Base-by-base conservation (phyloP, 1,139 yeast species). In the Kodamaea arcana region DNA sequence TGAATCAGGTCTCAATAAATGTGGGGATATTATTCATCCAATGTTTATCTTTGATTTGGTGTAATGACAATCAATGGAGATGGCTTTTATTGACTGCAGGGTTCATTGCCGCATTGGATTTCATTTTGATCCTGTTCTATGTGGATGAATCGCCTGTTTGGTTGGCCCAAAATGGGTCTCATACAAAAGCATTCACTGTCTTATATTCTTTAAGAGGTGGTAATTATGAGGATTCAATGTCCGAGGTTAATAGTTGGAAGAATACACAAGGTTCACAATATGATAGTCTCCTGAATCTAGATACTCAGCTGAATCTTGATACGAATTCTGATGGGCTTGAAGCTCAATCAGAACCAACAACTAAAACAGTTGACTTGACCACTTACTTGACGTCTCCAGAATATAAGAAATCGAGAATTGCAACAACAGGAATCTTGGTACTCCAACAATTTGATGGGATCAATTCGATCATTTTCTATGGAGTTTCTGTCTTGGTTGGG, bases 361-460 rank as follows among this genome's bases (percentile, higher is more conserved):
- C 31, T 26, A 9, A 7, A 10, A 27, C 58, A 1, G 57, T 66
- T 8, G 42, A 61, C 3, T 52, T 69, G 24, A 49, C 47, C 24
- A 54, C 56, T 3, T 88, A 85, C 52, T 51, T 83, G 30, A 63
- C 66, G 2, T 62, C 69, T 12, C 60, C 75, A 0, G 70, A 62
- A 31, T 86, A 71, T 56, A 59, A 65, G 30, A 75, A 73, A 33
- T 80, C 94, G 6, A 65, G 80, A 32, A 51, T 73, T 24, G 85
- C 81, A 1, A 83, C 90, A 4, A 77, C 88, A 0, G 80, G 85
- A 2, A 72, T 87, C 21, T 75, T 90, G 69, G 65, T 81, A n/a
- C 81, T 90, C 20, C 97, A 92, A 60, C 98, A 92, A 55, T 76
- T 90, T 43, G 80, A 90, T 48, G 98, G 98, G 18, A 85, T 92